Conservation (phyloP, 495 filamentous ascomycete genomes). For the Xylaria acuta region DNA sequence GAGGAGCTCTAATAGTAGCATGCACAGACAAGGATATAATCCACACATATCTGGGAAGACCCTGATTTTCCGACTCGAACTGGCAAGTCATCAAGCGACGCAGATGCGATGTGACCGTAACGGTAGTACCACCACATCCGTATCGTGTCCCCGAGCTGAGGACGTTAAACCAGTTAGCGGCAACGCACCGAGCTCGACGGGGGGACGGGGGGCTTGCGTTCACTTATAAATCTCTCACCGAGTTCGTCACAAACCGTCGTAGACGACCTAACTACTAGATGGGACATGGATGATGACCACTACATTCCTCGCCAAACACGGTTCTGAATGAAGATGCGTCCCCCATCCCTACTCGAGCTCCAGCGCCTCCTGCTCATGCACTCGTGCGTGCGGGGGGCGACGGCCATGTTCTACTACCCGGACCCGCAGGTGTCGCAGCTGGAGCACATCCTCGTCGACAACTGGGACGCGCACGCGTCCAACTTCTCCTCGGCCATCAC, state of each 20-base stretch:
- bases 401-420: constrained; percentile 44
- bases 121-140: background rate
- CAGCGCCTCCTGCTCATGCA: background rate
- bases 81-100: background rate
- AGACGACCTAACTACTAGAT: background rate
- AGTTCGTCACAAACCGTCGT: background rate
- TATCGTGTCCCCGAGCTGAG: too few species aligned
- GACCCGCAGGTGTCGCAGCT: constrained; percentile 33
- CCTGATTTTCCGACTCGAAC: background rate
- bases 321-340: background rate
- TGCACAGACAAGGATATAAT: background rate
- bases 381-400: background rate
- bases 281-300: background rate
- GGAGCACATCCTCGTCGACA: constrained; percentile 45
- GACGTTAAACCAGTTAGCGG: too few species aligned
- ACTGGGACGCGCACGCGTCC: constrained; percentile 41
- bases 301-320: background rate
- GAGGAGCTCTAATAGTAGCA: background rate
- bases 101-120: background rate
- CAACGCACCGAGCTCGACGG: too few species aligned
- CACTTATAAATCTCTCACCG: constrained; percentile 6
- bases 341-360: background rate
- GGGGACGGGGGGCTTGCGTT: background rate
- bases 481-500: constrained; percentile 44
- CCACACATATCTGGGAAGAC: background rate